Percentiles rank a stretch among this genome's conserved stretches.
These are phyloP conservation scores for Dendrostoma leiphaemia DNA, from an alignment of 2,329 filamentous ascomycete genomes.

Conservation along the genomic window DNA sequence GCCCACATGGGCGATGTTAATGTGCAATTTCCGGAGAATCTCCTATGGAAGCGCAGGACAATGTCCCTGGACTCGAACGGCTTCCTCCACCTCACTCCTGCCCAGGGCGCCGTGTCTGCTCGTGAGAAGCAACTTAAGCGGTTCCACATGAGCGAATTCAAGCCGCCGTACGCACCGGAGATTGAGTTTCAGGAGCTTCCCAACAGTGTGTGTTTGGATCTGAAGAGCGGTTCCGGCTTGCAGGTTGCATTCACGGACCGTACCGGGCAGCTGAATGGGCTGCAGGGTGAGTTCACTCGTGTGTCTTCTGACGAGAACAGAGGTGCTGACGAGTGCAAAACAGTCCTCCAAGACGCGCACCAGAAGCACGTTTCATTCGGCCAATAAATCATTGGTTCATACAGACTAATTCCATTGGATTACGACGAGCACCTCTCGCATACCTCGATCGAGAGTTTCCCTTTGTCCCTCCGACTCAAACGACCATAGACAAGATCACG, in stretches of 20 bases:
- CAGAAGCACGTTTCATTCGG: slow-evolving; percentile 32
- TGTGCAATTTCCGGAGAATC: slow-evolving; percentile 92
- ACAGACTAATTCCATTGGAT: slow-evolving; percentile 5
- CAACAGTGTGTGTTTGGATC: slow-evolving; percentile 70
- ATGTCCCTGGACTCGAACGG: slow-evolving; percentile 83
- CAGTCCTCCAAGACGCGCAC: slow-evolving; percentile 43
- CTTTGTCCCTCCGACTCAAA: slow-evolving; percentile 16
- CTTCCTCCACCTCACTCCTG: slow-evolving; percentile 75
- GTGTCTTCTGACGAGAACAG: not conserved
- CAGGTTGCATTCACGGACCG: slow-evolving; percentile 65
- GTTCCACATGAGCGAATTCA: slow-evolving; percentile 85
- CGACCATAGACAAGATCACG: slow-evolving; percentile 14
- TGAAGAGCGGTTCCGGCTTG: slow-evolving; percentile 58
- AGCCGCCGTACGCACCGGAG: slow-evolving; percentile 76
- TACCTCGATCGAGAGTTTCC: slow-evolving; percentile 12
- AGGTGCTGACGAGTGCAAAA: slow-evolving; percentile 25
- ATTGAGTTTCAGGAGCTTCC: slow-evolving; percentile 90
- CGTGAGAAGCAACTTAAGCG: slow-evolving; percentile 62
- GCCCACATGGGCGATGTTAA: slow-evolving; percentile 87
- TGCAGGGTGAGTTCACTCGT: slow-evolving; percentile 46
- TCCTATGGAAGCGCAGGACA: slow-evolving; percentile 93
- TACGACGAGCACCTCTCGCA: slow-evolving; percentile 2
- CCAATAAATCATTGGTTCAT: too few species aligned
- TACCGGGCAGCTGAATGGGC: slow-evolving; percentile 52
- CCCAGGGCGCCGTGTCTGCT: slow-evolving; percentile 49